These are phyloP conservation scores for Solanum hybrid DNA, from an alignment of 305 asterid genomes.

Conservation along the genomic window DNA sequence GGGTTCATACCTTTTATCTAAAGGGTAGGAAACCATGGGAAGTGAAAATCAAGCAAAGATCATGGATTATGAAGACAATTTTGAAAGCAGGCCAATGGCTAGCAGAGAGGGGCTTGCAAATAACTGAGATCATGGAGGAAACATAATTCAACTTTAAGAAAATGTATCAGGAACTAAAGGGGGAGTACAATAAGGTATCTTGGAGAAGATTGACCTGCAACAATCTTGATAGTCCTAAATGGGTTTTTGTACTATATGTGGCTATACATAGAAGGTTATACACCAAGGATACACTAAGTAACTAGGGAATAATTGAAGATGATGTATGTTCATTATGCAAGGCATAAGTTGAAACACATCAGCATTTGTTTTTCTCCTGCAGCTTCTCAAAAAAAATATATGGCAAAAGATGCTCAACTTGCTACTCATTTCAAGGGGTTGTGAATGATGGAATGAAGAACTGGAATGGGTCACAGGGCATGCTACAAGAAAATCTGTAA, in stretches of 20 bases:
- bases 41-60: background rate
- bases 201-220: background rate
- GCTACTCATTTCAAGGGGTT: background rate
- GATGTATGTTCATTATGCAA: background rate
- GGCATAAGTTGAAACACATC: background rate
- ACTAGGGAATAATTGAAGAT: background rate
- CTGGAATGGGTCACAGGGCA: background rate
- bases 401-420: background rate
- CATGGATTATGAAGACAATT: background rate
- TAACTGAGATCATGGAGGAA: background rate
- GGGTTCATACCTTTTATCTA: background rate
- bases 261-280: background rate
- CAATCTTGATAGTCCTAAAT: too few species aligned
- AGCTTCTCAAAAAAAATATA: background rate
- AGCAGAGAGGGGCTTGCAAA: background rate
- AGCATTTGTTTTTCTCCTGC: background rate
- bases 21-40: background rate
- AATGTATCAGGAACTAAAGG: background rate
- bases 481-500: background rate
- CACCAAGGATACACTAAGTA: background rate
- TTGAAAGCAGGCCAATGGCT: background rate
- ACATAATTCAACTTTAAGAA: fast-evolving
- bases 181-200: background rate
- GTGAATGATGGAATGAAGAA: background rate
- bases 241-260: background rate